phyloP scores from a whole-genome alignment of 441 rosid genomes.

The Pelargonium citronellum region DNA sequence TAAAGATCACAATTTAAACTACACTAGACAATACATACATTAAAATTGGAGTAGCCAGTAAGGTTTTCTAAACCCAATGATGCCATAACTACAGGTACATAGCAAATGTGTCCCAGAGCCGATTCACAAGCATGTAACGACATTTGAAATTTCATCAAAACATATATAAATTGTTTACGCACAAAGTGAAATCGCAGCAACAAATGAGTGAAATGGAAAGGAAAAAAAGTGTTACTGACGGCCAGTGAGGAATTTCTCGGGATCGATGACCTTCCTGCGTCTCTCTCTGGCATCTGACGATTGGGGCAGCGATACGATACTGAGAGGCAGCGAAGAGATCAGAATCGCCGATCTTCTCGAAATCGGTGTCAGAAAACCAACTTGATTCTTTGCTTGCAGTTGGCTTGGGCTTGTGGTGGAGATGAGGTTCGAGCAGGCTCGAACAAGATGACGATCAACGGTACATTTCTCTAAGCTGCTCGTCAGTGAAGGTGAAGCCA shows the following conservation, averaged over 20 bases:
- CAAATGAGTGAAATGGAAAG: neutral
- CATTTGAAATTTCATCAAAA: neutral
- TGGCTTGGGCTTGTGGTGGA: neutral
- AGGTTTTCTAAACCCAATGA: too few relatives aligned
- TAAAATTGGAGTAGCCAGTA: neutral
- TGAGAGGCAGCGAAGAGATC: conserved; percentile 1
- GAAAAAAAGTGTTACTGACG: conserved; percentile 29
- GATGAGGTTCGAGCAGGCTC: neutral
- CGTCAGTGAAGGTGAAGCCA: conserved; percentile 4
- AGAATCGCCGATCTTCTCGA: conserved; percentile 11
- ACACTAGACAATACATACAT: neutral
- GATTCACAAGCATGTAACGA: neutral
- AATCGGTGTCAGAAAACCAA: conserved; percentile 1
- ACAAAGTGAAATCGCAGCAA: neutral
- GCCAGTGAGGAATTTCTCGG: conserved; percentile 54
- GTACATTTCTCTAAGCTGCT: conserved; percentile 5
- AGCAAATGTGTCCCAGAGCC: too few relatives aligned
- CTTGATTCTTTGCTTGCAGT: neutral
- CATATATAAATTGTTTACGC: neutral
- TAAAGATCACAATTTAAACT: neutral
- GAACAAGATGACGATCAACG: neutral
- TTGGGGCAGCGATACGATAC: conserved; percentile 26
- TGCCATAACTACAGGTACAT: too few relatives aligned
- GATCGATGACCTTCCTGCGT: conserved; percentile 64
- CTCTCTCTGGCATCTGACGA: conserved; percentile 68